Percentiles rank a stretch among this genome's conserved stretches.
phyloP scores from a whole-genome alignment of 805 yeast genomes.

The Starmerella floris region DNA sequence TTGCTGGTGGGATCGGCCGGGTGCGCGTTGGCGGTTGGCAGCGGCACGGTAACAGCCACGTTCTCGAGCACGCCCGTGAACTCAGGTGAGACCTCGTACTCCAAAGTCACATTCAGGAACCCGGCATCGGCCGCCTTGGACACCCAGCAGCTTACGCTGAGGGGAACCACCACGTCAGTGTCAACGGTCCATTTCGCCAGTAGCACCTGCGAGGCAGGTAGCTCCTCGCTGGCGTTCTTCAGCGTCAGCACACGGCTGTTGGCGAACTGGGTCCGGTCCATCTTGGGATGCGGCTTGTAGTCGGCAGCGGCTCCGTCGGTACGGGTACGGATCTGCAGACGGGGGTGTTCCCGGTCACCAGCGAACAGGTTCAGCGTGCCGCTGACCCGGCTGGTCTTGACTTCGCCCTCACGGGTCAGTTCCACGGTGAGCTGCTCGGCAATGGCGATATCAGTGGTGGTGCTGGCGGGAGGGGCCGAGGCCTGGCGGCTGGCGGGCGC shows the following conservation, averaged over 20 bases:
- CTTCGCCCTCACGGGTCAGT: conserved; percentile 67
- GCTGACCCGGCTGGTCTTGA: conserved; percentile 52
- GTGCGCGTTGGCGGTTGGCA: conserved; percentile 45
- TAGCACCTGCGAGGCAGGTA: conserved; percentile 85
- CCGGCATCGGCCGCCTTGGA: conserved; percentile 42
- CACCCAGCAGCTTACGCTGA: conserved; percentile 77
- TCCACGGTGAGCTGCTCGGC: conserved; percentile 69
- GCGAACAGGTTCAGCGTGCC: conserved; percentile 86
- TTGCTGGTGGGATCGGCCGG: conserved; percentile 29
- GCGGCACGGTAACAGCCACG: conserved; percentile 51
- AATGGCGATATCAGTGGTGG: conserved; percentile 66
- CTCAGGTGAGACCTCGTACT: conserved; percentile 57
- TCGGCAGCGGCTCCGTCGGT: conserved; percentile 43
- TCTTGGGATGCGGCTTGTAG: conserved; percentile 92
- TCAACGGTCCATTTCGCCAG: conserved; percentile 84
- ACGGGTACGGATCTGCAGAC: conserved; percentile 47
- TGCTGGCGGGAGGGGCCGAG: conserved; percentile 31
- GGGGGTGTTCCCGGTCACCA: conserved; percentile 58
- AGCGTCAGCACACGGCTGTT: conserved; percentile 48
- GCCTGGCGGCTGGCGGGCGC: conserved; percentile 2
- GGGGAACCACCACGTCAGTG: conserved; percentile 40
- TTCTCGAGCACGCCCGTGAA: conserved; percentile 39
- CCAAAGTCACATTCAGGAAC: conserved; percentile 64
- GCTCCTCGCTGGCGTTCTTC: conserved; percentile 63
- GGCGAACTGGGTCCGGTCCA: conserved; percentile 62